These are phyloP conservation scores for Helianthus tuberosus DNA, from an alignment of 129 eudicot genomes.

Conservation along the genomic window DNA sequence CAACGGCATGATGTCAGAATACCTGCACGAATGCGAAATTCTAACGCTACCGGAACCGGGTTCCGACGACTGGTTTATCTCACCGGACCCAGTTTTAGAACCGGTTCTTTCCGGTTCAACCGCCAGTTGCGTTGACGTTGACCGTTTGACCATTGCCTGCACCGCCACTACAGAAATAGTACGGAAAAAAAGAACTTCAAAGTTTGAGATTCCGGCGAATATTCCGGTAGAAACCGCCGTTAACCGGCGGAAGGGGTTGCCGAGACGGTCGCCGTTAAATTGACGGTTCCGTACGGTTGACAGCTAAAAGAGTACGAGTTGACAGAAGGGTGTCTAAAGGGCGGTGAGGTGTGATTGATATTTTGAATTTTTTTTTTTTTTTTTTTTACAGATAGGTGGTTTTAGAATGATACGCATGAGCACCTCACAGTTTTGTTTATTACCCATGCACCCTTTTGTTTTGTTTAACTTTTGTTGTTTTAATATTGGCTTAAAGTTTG, in stretches of 20 bases:
- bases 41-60: conserved; percentile 51
- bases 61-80: conserved; percentile 50
- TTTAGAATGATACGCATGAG: conserved; percentile 15
- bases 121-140: conserved; percentile 29
- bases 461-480: not conserved
- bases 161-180: conserved; percentile 62
- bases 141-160: conserved; percentile 35
- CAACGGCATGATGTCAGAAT: conserved; percentile 35
- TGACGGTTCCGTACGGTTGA: conserved; percentile 39
- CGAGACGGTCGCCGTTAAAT: conserved; percentile 68
- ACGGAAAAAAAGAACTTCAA: conserved; percentile 52
- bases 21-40: conserved; percentile 37
- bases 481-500: not conserved
- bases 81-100: conserved; percentile 65
- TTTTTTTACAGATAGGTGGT: conserved; percentile 22
- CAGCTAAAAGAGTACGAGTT: not conserved
- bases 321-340: not conserved
- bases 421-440: conserved; percentile 28
- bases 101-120: conserved; percentile 52
- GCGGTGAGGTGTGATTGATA: conserved; percentile 11
- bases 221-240: conserved; percentile 12
- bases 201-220: conserved; percentile 26
- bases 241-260: conserved; percentile 72
- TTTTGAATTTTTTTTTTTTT: not conserved
- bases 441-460: not conserved